Evolutionary conservation across 148 eudicot species (phyloP), one percentile per base, ranked within the genome.

Genomic region (Rhododendron mucronatum): DNA sequence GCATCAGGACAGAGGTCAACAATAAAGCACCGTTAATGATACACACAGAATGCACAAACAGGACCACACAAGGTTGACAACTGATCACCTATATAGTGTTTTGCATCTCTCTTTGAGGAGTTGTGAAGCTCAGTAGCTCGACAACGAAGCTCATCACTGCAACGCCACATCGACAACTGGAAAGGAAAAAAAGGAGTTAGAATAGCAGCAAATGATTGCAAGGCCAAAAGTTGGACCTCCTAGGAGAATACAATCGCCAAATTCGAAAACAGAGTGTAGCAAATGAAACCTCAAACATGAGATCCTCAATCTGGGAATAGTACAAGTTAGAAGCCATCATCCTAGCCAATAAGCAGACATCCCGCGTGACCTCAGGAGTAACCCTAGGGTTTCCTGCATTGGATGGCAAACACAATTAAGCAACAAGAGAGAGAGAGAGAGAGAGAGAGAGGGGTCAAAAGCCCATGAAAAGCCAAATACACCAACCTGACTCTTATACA

Each of bases 251-350:
- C 41, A 18, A 71, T 65, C 2, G 30, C 71, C 48, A 23, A 57
- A 82, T 69, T 63, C 5, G 71, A 23, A 39, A 37, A 53, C 16
- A 7, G 9, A 10, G 37, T 21, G 51, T 21, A 50, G 81, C 45
- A 4, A 55, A 80, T 59, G 73, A 85, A 82, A 95, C 99, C 98
- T 97, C 99, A 88, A 97, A 97, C 99, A 97, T 97, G 89, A 97
- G 98, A 89, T 97, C 99, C 91, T 97, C 99, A 71, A 97, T 97
- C 89, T 97, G 96, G 83, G 99, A 93, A 79, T 93, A 97, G 91
- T 97, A 95, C 84, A 97, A 90, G 87, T 97, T 97, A 88, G 98
- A 98, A 88, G 99, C 99, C 99, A 97, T 97, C 99, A 97, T 94
- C 91, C 98, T 91, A 41, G 99, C 98, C 91, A 97, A 90, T 90